Evolutionary conservation across 2,329 filamentous ascomycete genomes (phyloP), one percentile per base, ranked within the genome.

Genomic region (Neospermospora avenae): DNA sequence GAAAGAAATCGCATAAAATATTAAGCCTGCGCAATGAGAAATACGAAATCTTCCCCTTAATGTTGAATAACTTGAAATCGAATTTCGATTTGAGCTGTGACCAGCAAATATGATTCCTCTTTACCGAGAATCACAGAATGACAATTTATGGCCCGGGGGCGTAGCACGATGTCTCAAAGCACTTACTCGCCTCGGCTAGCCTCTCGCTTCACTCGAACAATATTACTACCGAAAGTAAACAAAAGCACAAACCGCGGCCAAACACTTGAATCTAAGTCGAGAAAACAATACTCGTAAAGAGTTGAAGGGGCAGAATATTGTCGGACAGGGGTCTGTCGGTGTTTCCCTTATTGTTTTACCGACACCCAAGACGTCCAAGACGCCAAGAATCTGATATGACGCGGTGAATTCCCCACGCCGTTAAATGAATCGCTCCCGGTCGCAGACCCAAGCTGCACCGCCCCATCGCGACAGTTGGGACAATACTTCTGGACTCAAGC

Each of bases 311-410:
- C 6, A 16, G 7, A 14, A 20, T 22, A 31, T 31, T 10, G 48
- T 37, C 28, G 48, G 48, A 16, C 28, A 37, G 20, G 5, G n/a
- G 31, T 18, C 48, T n/a, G 18, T 37, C 48, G 48, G 31, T 18
- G 48, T 22, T 35, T 5, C 31, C 28, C 48, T 28, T 25, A 22
- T 16, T 37, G 5, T 18, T 13, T 24, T 35, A 37, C 48, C 31
- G 28, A 51, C 18, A 10, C 34, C 48, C 48, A 51, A 51, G 48
- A 35, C 34, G 18, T 51, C 48, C 48, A 51, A 51, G 48, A 18
- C 35, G 48, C 48, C 48, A 51, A 51, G 48, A 11, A 49, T n/a
- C 28, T 35, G 28, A 22, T 18, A 51, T 51, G 48, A 51, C 48
- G 48, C 48, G 46, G 46, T n/a, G 46, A 25, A n/a, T 48, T 48